These are phyloP conservation scores for Trichocomaceae sp. DNA, from an alignment of 2,329 filamentous ascomycete species.

Conservation along the genomic window DNA sequence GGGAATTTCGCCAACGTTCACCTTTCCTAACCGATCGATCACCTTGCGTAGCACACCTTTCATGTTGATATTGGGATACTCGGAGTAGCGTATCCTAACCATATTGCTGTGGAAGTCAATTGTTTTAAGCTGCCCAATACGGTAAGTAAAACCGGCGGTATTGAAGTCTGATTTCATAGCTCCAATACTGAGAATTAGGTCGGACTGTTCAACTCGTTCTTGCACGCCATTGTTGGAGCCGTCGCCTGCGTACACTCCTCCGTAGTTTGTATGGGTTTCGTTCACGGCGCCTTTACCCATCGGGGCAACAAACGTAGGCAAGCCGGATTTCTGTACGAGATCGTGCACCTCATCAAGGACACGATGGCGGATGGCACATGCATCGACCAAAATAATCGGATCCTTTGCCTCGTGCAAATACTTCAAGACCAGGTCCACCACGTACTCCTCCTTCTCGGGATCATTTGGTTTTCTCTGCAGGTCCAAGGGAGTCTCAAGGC, in stretches of 20 bases:
- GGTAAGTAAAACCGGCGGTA: conserved; percentile 68
- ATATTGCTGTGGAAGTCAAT: conserved; percentile 75
- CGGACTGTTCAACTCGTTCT: conserved; percentile 34
- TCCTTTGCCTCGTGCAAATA: conserved; percentile 64
- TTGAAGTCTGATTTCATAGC: conserved; percentile 41
- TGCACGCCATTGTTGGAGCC: conserved; percentile 52
- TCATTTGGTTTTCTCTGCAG: conserved; percentile 60
- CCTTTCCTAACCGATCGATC: conserved; percentile 49
- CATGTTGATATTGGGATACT: conserved; percentile 73
- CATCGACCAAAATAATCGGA: conserved; percentile 72
- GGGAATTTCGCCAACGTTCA: conserved; percentile 48
- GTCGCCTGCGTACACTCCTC: conserved; percentile 74
- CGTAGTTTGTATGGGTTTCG: conserved; percentile 64
- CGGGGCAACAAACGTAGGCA: conserved; percentile 75
- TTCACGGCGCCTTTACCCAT: conserved; percentile 81
- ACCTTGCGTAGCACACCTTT: conserved; percentile 69
- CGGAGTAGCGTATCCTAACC: conserved; percentile 67
- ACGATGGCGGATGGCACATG: conserved; percentile 68
- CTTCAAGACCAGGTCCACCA: conserved; percentile 66
- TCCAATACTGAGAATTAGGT: conserved; percentile 36
- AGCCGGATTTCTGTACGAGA: conserved; percentile 61
- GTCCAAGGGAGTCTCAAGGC: conserved; percentile 61
- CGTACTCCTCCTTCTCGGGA: conserved; percentile 63
- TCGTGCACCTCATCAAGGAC: conserved; percentile 64
- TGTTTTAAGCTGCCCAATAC: conserved; percentile 66